A percentile compares a stretch with the other conserved stretches of the same genome.
These are phyloP conservation scores for Bryoerythrophyllum caledonicum DNA, from an alignment of 225 moss, liverwort and hornwort genomes.

Conservation along the genomic window DNA sequence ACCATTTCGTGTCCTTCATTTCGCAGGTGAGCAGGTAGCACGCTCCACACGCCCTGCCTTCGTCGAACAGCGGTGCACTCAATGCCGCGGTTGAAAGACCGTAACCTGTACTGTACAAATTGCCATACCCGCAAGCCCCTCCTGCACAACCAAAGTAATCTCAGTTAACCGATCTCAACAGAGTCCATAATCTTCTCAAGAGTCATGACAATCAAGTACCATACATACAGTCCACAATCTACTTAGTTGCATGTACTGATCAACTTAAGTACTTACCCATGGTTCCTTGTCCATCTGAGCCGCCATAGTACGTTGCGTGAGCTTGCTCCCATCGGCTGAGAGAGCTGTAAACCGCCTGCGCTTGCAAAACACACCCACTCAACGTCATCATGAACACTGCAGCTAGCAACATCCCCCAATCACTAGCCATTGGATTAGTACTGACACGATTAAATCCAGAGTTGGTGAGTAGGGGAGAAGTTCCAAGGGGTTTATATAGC, in stretches of 20 bases:
- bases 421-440: not conserved
- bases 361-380: not conserved
- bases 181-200: no score
- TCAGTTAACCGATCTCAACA: no score
- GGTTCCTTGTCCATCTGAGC: constrained; percentile 35
- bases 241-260: not conserved
- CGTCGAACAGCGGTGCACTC: constrained; percentile 35
- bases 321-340: constrained; percentile 15
- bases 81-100: constrained; percentile 30
- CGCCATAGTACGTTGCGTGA: constrained; percentile 47
- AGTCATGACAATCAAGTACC: no score
- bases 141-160: constrained; percentile 12
- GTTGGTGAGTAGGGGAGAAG: not conserved
- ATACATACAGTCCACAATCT: no score
- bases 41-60: constrained; percentile 36
- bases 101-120: constrained; percentile 32
- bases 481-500: constrained; percentile 2
- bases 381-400: constrained; percentile 1
- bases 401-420: not conserved
- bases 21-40: constrained; percentile 42
- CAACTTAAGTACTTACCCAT: constrained; percentile 25
- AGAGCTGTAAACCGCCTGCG: constrained; percentile 1
- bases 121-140: constrained; percentile 38
- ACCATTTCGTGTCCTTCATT: not conserved
- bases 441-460: not conserved